These are phyloP conservation scores for Lolium rigidum DNA, from an alignment of 176 grass and related monocot species.

Conservation along the genomic window DNA sequence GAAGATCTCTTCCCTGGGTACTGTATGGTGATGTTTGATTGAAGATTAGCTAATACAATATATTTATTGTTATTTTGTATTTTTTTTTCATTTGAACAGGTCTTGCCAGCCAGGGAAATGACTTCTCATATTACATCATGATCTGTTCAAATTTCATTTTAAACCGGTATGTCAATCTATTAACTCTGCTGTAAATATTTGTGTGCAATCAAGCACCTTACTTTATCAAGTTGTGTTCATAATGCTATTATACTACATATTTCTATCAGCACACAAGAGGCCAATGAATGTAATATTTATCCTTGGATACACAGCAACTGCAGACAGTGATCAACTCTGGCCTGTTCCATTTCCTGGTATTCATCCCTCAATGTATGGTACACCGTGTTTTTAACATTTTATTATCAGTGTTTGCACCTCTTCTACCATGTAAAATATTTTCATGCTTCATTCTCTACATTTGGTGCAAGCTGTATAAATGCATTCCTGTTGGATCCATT, in stretches of 20 bases:
- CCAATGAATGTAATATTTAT: conserved; percentile 95
- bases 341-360: conserved; percentile 95
- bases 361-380: conserved; percentile 82
- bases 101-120: conserved; percentile 95
- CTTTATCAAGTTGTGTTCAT: conserved; percentile 21
- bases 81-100: too few relatives aligned
- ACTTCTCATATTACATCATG: conserved; percentile 99
- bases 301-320: conserved; percentile 99
- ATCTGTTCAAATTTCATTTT: conserved; percentile 98
- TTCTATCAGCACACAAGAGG: conserved; percentile 69
- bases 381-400: conserved; percentile 28
- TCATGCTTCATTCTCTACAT: background rate
- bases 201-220: conserved; percentile 18
- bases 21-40: conserved; percentile 14
- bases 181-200: conserved; percentile 32
- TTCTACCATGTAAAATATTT: conserved; percentile 11
- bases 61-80: conserved; percentile 39
- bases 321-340: conserved; percentile 88
- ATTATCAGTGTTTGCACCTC: conserved; percentile 39
- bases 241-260: conserved; percentile 24
- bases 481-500: background rate
- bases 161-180: conserved; percentile 75
- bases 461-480: conserved; percentile 12
- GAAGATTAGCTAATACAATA: conserved; percentile 1
- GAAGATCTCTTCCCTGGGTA: conserved; percentile 95